Evolutionary conservation across 2,329 filamentous ascomycete genomes (phyloP).

Genomic region (Capronia epimyces): DNA sequence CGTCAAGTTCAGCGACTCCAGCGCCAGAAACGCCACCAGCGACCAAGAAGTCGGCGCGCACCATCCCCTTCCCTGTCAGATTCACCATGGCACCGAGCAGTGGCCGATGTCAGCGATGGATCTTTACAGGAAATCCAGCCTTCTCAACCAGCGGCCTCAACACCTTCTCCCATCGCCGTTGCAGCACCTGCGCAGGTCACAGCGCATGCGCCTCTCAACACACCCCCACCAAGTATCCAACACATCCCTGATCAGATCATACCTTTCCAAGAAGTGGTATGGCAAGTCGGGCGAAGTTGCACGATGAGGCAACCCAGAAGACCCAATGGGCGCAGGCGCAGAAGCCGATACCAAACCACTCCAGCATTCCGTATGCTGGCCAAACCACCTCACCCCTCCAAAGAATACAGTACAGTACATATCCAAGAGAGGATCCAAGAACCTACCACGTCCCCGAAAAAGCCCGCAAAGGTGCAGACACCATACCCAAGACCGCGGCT

Average conservation of each 20-base stretch:
- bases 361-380: slow-evolving; percentile 5
- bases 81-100: slow-evolving; percentile 16
- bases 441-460: not conserved
- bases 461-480: slow-evolving; percentile 2
- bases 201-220: not conserved
- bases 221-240: not conserved
- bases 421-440: slow-evolving; percentile 3
- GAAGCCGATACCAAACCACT: not conserved
- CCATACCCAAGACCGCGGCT: slow-evolving; percentile 8
- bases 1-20: slow-evolving; percentile 11
- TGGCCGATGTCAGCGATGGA: not conserved
- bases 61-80: slow-evolving; percentile 3
- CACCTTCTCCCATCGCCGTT: not conserved
- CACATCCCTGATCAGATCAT: not conserved
- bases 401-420: not conserved
- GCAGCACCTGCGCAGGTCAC: slow-evolving; percentile 3
- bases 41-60: slow-evolving; percentile 2
- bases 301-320: not conserved
- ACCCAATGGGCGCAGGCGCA: not conserved
- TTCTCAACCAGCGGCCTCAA: not conserved
- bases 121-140: not conserved
- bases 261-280: not conserved
- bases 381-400: not conserved
- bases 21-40: slow-evolving; percentile 4
- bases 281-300: not conserved